Evolutionary conservation across 345 rosid species (phyloP).

Genomic region (Iberis pinnata): DNA sequence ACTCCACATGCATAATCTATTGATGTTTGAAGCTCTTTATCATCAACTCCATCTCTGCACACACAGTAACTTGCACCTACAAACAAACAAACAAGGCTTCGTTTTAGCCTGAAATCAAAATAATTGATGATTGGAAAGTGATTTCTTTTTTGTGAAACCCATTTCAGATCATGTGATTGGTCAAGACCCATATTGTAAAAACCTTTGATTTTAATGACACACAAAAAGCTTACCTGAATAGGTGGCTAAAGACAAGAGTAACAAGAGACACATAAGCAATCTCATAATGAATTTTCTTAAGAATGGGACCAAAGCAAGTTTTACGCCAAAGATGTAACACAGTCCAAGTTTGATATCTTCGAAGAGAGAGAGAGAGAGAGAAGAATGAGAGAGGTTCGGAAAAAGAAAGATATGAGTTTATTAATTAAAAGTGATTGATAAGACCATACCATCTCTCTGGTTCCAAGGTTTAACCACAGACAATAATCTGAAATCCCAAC

Average conservation of each 20-base stretch:
- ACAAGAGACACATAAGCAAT: slow-evolving; percentile 38
- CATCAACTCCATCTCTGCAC: slow-evolving; percentile 67
- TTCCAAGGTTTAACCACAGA: slow-evolving; percentile 32
- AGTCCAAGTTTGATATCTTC: slow-evolving; percentile 16
- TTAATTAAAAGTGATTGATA: slow-evolving; percentile 13
- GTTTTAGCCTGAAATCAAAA: too few relatives aligned
- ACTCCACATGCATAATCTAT: slow-evolving; percentile 94
- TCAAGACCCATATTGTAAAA: background rate
- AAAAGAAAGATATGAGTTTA: slow-evolving; percentile 7
- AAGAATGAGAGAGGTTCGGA: background rate
- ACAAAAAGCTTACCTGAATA: slow-evolving; percentile 54
- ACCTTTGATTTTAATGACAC: background rate
- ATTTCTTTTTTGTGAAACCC: slow-evolving; percentile 7
- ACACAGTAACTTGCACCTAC: slow-evolving; percentile 64
- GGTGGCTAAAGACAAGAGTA: slow-evolving; percentile 46
- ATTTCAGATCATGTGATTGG: slow-evolving; percentile 11
- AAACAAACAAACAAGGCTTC: slow-evolving; percentile 6
- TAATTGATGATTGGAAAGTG: too few relatives aligned
- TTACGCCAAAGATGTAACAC: slow-evolving; percentile 1
- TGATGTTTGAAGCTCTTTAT: slow-evolving; percentile 50
- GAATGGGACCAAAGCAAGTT: background rate
- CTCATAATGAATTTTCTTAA: slow-evolving; percentile 42
- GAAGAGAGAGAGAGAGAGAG: slow-evolving; percentile 2
- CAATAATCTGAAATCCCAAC: slow-evolving; percentile 18
- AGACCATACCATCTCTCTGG: slow-evolving; percentile 26